Evolutionary conservation across 345 rosid genomes (phyloP), one percentile per base, ranked within the genome.

Genomic region (Populus tremula): DNA sequence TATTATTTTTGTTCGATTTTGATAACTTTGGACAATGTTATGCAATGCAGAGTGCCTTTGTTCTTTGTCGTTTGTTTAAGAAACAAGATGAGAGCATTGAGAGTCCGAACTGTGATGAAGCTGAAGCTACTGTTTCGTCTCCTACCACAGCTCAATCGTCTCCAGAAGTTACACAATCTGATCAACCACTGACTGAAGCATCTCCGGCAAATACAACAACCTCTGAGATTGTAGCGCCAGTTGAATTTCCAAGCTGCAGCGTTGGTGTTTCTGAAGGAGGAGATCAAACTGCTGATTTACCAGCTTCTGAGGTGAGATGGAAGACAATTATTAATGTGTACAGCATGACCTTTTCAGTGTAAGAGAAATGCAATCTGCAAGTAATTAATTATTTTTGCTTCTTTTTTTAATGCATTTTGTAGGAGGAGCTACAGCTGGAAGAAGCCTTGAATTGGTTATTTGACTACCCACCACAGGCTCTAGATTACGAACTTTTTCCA

Each of bases 41-140:
- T 21, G 45, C 49, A 21, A 6, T 85, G 85, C 86, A 93, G 97
- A 83, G 75, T 82, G 85, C 91, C 0, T 93, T 80, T 84, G 97
- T 91, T 1, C 87, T 93, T 63, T 87, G 87, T 61, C 91, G 90
- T 36, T 72, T 93, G 81, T 90, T 93, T 77, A 91, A 90, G 87
- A 93, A 93, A 79, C 84, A 89, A 77, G 94, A 89, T 36, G 80
- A 74, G 54, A 77, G 49, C 25, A 84, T 23, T 8, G 69, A 68
- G 50, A 39, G 23, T 67, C n/a, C 66, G 0, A 77, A 77, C 59
- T 68, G 69, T 59, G 88, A 83, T 66, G 94, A 87, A 64, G 81
- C 77, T 66, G 69, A 74, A 59, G 67, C 69, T 9, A 35, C 81
- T 62, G 36, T 17, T 17, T 84, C 77, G n/a, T 82, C 89, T 74